Conservation (phyloP, 495 filamentous ascomycete genomes). For the Hypoxylon cercidicola region DNA sequence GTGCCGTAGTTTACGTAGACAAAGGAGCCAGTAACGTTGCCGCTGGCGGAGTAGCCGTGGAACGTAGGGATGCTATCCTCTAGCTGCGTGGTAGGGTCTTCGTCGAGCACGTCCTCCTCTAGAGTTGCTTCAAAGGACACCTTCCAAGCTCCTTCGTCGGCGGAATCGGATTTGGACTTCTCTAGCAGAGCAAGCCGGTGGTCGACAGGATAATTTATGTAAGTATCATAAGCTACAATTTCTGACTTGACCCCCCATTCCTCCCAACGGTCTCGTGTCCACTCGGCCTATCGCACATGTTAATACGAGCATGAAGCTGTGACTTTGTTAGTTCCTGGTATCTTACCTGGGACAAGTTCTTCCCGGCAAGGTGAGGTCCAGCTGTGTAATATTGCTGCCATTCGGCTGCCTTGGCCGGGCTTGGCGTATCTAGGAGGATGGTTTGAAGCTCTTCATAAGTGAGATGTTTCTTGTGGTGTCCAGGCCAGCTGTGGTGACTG, state of each 20-base stretch:
- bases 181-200: slow-evolving; percentile 82
- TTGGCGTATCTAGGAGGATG: slow-evolving; percentile 77
- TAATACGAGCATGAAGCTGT: neutral
- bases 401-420: slow-evolving; percentile 72
- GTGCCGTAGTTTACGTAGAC: slow-evolving; percentile 93
- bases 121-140: slow-evolving; percentile 83
- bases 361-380: slow-evolving; percentile 87
- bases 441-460: slow-evolving; percentile 73
- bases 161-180: slow-evolving; percentile 50
- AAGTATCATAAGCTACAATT: slow-evolving; percentile 86
- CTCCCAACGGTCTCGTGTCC: slow-evolving; percentile 87
- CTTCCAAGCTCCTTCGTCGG: slow-evolving; percentile 54
- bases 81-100: slow-evolving; percentile 80
- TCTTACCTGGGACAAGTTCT: slow-evolving; percentile 74
- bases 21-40: slow-evolving; percentile 82
- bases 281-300: slow-evolving; percentile 70
- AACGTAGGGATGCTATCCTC: slow-evolving; percentile 87
- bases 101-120: slow-evolving; percentile 85
- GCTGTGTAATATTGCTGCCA: slow-evolving; percentile 94
- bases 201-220: slow-evolving; percentile 87
- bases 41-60: slow-evolving; percentile 92
- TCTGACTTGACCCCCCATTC: slow-evolving; percentile 80
- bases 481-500: slow-evolving; percentile 55
- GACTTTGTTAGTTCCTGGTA: neutral
- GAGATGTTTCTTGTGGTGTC: slow-evolving; percentile 51